Percentiles rank a stretch among this genome's conserved stretches.
These are phyloP conservation scores for Gloeophyllum trabeum DNA, from an alignment of 768 basidiomycete species.

Conservation along the genomic window DNA sequence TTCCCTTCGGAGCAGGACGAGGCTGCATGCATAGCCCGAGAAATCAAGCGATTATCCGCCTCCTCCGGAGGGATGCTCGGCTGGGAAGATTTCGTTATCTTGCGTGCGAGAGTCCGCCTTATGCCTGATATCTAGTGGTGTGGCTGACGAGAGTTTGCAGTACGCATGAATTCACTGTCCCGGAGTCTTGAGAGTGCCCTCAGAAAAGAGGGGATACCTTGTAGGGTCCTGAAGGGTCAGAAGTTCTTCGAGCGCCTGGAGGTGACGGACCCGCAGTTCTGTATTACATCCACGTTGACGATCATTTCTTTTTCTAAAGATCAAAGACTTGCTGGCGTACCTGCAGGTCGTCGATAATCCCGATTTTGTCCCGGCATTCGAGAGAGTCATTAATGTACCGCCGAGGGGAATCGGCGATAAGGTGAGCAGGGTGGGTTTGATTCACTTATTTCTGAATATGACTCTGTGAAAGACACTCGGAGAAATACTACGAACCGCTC, in stretches of 20 bases:
- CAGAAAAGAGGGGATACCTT: slow-evolving; percentile 72
- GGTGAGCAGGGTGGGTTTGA: too few species aligned
- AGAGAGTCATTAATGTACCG: slow-evolving; percentile 64
- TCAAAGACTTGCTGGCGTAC: slow-evolving; percentile 77
- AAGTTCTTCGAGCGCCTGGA: slow-evolving; percentile 83
- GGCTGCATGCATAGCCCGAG: slow-evolving; percentile 58
- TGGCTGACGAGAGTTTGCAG: slow-evolving; percentile 23
- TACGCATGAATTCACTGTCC: slow-evolving; percentile 75
- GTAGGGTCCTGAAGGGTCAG: slow-evolving; percentile 65
- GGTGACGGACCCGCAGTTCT: slow-evolving; percentile 20
- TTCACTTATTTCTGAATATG: neutral
- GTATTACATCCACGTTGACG: neutral
- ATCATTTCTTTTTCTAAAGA: slow-evolving; percentile 21
- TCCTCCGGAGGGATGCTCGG: slow-evolving; percentile 58
- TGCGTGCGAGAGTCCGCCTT: slow-evolving; percentile 37
- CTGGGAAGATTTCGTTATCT: slow-evolving; percentile 74
- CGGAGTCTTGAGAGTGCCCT: slow-evolving; percentile 65
- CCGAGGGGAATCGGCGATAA: slow-evolving; percentile 69
- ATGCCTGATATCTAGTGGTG: neutral
- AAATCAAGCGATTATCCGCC: slow-evolving; percentile 72
- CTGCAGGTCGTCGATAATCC: slow-evolving; percentile 77
- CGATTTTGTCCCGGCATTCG: slow-evolving; percentile 50
- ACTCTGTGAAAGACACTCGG: slow-evolving; percentile 63
- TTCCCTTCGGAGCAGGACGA: slow-evolving; percentile 51
- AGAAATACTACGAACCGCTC: slow-evolving; percentile 38